phyloP scores from a whole-genome alignment of 2,329 filamentous ascomycete genomes.

The Chrysoporthe puriensis region DNA sequence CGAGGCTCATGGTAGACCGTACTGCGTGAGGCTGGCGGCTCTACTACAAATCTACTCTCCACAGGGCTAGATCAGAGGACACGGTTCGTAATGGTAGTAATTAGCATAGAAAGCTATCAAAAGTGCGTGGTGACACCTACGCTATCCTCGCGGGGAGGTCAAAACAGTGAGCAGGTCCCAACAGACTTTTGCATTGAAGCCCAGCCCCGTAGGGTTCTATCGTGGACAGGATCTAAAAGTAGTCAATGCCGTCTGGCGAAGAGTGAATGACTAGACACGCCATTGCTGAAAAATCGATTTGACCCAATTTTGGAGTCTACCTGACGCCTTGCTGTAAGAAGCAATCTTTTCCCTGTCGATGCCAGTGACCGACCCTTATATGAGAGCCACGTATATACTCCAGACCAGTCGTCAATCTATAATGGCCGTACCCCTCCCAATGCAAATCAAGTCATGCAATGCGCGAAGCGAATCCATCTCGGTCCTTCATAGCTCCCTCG shows the following conservation, averaged over 20 bases:
- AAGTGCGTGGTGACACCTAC: background rate
- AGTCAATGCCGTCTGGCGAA: background rate
- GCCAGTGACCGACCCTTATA: conserved; percentile 2
- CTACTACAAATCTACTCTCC: background rate
- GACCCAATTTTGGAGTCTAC: conserved; percentile 19
- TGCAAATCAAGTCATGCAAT: conserved; percentile 1
- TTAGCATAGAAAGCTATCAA: background rate
- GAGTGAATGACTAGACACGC: background rate
- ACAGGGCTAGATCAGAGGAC: background rate
- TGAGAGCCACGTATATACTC: background rate
- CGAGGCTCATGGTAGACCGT: background rate
- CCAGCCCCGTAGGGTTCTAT: background rate
- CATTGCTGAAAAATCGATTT: background rate
- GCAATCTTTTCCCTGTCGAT: conserved; percentile 4
- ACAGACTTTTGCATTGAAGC: background rate
- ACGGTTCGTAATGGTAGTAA: background rate
- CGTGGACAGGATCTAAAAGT: too few relatives aligned
- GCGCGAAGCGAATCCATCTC: background rate
- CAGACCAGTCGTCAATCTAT: background rate
- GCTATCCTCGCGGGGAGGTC: background rate
- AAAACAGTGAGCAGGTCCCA: background rate
- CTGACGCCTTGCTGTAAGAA: conserved; percentile 26
- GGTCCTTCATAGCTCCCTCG: conserved; percentile 63
- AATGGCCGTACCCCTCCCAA: background rate
- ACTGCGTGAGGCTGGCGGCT: background rate